These are phyloP conservation scores for Colletotrichum acutatum DNA, from an alignment of 2,329 filamentous ascomycete genomes.

Conservation along the genomic window DNA sequence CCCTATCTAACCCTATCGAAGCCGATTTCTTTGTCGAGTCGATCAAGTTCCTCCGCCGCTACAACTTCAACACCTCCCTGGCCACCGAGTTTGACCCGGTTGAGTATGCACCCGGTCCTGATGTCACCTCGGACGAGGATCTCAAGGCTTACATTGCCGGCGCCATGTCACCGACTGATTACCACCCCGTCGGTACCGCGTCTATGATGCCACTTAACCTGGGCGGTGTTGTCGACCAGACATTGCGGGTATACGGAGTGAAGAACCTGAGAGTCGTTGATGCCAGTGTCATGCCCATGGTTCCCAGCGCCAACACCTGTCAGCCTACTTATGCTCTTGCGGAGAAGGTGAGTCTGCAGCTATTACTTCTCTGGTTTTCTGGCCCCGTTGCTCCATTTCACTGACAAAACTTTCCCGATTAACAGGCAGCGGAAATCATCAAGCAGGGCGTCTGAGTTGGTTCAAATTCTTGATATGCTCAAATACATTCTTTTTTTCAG, in stretches of 20 bases:
- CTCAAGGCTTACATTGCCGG: conserved; percentile 39
- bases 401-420: background rate
- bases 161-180: conserved; percentile 41
- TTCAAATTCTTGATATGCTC: too few species aligned
- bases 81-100: conserved; percentile 44
- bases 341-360: conserved; percentile 39
- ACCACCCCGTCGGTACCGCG: conserved; percentile 60
- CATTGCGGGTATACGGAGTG: conserved; percentile 45
- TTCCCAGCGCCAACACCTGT: conserved; percentile 44
- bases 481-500: too few species aligned
- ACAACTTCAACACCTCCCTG: conserved; percentile 49
- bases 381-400: background rate
- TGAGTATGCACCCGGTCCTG: conserved; percentile 46
- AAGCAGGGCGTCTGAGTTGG: conserved; percentile 8
- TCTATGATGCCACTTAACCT: conserved; percentile 58
- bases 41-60: conserved; percentile 48
- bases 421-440: conserved; percentile 21
- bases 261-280: conserved; percentile 42
- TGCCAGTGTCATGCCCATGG: conserved; percentile 45
- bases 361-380: background rate
- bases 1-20: conserved; percentile 51
- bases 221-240: conserved; percentile 46
- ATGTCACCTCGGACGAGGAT: conserved; percentile 46
- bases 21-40: conserved; percentile 50
- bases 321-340: conserved; percentile 50